These are phyloP conservation scores for Candida tibetensis DNA, from an alignment of 805 yeast genomes.

Conservation along the genomic window DNA sequence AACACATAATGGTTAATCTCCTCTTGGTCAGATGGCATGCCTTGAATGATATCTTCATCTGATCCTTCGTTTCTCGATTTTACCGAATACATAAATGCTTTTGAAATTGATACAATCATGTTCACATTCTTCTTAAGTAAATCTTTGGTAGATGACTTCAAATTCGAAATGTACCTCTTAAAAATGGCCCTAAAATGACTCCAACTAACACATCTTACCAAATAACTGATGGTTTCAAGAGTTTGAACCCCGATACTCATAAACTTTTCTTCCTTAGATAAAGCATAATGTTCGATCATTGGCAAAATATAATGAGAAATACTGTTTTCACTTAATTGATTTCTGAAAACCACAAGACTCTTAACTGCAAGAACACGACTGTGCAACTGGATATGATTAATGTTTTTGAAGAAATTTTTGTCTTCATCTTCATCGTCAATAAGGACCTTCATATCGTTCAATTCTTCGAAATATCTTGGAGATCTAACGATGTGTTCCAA, in stretches of 20 bases:
- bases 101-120: constrained; percentile 56
- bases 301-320: constrained; percentile 83
- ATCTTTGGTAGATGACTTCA: constrained; percentile 35
- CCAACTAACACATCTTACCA: constrained; percentile 65
- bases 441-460: constrained; percentile 65
- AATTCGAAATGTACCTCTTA: constrained; percentile 58
- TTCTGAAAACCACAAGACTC: constrained; percentile 51
- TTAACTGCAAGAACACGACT: constrained; percentile 83
- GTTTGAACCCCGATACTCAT: constrained; percentile 68
- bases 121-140: constrained; percentile 55
- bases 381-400: constrained; percentile 79
- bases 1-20: constrained; percentile 42
- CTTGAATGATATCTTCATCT: constrained; percentile 18
- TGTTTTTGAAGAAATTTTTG: constrained; percentile 72
- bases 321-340: constrained; percentile 48
- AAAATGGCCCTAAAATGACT: constrained; percentile 76
- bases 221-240: constrained; percentile 54
- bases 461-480: constrained; percentile 44
- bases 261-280: constrained; percentile 52
- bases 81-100: constrained; percentile 43
- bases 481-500: constrained; percentile 59
- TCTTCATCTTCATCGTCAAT: constrained; percentile 65
- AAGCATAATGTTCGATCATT: constrained; percentile 76
- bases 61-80: constrained; percentile 14
- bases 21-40: constrained; percentile 24